Conservation (phyloP, 2,329 filamentous ascomycete species). For the Aureobasidium sp. region DNA sequence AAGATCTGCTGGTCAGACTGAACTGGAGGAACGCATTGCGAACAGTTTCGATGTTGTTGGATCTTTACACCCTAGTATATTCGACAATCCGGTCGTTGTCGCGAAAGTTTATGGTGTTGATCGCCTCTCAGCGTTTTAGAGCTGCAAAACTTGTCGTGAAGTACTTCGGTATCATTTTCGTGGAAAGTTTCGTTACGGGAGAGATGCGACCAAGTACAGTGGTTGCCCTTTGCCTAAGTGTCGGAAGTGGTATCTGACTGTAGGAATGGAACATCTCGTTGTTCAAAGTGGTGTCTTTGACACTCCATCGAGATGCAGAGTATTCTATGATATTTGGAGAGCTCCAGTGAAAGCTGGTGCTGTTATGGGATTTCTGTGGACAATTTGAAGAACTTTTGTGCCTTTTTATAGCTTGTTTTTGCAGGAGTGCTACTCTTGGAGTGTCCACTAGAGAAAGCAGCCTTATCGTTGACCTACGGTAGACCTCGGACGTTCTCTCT, state of each 20-base stretch:
- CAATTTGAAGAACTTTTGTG: background rate
- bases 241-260: too few species aligned
- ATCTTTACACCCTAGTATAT: too few species aligned
- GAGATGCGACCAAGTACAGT: background rate
- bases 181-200: too few species aligned
- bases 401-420: background rate
- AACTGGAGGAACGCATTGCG: too few species aligned
- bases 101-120: too few species aligned
- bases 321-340: background rate
- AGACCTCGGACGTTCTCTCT: background rate
- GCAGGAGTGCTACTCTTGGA: background rate
- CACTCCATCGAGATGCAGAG: background rate
- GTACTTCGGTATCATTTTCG: background rate
- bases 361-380: background rate
- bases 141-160: background rate
- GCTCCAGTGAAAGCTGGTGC: background rate
- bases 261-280: background rate
- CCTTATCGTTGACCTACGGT: background rate
- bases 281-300: background rate
- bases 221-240: background rate
- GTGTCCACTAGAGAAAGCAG: background rate
- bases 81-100: background rate
- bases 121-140: background rate
- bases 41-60: too few species aligned
- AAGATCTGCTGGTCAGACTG: too few species aligned